Base-by-base conservation (phyloP, 1,284 basidiomycete genomes). In the Pulveroboletus sp. region DNA sequence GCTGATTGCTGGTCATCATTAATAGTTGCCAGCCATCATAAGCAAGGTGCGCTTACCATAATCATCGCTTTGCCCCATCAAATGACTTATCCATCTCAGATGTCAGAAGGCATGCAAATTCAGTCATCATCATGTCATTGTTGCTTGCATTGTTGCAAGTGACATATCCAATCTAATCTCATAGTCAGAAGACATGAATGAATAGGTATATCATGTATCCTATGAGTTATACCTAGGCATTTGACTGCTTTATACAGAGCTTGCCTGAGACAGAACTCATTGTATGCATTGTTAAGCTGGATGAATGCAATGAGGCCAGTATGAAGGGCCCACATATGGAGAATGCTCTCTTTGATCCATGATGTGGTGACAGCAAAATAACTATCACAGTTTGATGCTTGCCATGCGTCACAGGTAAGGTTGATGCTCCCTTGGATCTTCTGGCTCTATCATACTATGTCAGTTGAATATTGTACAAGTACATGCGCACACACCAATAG, bases 381-480 rank as follows among this genome's bases (percentile, higher is more conserved):
- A 0, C 33, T 17, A 6, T 59, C 46, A 12, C 22, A 33, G 28
- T 59, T 59, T 11, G 31, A 53, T 2, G 57, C 58, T 15, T 59
- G 57, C 43, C 49, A 60, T 15, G 50, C 47, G 20, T 60, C 24
- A 25, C 50, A 59, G 2, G 47, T 60, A 7, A 59, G 33, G 26
- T 31, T 59, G 38, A 59, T 36, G 1, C 7, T 20, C 0, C 58
- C 58, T 25, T 7, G 14, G 3, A 56, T 10, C 4, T 0, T 33
- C 2, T 55, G 2, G 9, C 52, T 11, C 58, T 60, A 56, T 43
- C 28, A 26, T 49, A 11, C 10, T 26, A 48, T n/a, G 10, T 39
- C 20, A 28, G 17, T 28, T 18, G 2, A 44, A 15, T 39, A 29
- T 2, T 18, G 7, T 11, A 3, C 12, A 25, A 53, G 11, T 4